Base-by-base conservation (phyloP, 495 filamentous ascomycete species). In the Beverwykella pulmonaria region DNA sequence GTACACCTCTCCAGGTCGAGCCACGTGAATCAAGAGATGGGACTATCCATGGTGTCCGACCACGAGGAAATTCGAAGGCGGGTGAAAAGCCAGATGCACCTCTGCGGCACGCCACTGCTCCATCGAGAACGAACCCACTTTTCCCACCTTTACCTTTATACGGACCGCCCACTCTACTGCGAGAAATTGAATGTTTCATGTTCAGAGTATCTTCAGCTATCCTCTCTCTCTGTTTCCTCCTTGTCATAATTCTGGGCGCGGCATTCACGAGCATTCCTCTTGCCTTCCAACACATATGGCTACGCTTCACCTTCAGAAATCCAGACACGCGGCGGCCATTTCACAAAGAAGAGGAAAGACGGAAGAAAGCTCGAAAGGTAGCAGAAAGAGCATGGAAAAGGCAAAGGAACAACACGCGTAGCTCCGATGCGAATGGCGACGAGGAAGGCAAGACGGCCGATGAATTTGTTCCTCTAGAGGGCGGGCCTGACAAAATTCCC, bases 91-190 rank as follows among this genome's bases (percentile, higher is more conserved):
- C 72, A 0, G 75, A 75, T 46, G 82, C 75, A 10, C 63, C 78
- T 8, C 60, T 84, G 12, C 53, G 74, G 1, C 64, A 65, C 0
- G 74, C 78, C 1, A 66, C 76, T 71, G 86, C 87, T 0, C 83
- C 87, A 1, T 83, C 85, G 3, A 79, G 84, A 70, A 92, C 88
- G 7, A 88, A 96, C 72, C 92, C 93, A 8, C 77, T 97, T 0
- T 98, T 98, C 70, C 93, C 93, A 12, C 90, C 92, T 9, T 75
- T 98, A 15, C 93, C 93, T 0, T 78, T 91, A 2, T 97, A 97
- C 67, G 90, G 89, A 0, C 88, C 92, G 0, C 87, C 92, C 0
- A 86, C 89, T 2, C 23, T 82, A 1, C 59, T 88, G 26, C 78
- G 87, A 41, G 80, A 84, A 34, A 26, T 92, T n/a, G 88, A 91